phyloP scores from a whole-genome alignment of 305 asterid species.

The Solanum hybrid region DNA sequence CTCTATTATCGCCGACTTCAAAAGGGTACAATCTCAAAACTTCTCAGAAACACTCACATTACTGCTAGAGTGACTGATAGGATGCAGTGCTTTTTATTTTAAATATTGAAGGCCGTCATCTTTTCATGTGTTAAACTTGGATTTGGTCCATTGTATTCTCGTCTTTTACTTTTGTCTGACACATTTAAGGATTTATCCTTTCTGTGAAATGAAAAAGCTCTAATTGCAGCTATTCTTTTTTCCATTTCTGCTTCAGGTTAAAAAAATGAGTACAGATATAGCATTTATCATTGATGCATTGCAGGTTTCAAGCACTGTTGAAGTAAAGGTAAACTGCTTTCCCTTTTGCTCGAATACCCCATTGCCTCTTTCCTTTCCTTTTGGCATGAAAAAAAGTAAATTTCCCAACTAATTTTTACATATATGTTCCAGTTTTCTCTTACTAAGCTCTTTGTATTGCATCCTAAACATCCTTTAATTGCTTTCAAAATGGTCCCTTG shows the following conservation, averaged over 20 bases:
- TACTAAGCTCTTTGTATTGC: background rate
- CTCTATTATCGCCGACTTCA: conserved; percentile 60
- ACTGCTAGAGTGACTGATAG: background rate
- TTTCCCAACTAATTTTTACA: background rate
- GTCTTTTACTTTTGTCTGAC: background rate
- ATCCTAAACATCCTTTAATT: background rate
- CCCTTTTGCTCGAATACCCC: conserved; percentile 2
- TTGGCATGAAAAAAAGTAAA: background rate
- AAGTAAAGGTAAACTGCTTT: conserved; percentile 57
- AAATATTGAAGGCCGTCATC: background rate
- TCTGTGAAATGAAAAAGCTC: background rate
- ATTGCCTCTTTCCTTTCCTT: background rate
- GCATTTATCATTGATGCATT: conserved; percentile 66
- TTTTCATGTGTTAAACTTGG: background rate
- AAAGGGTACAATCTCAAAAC: conserved; percentile 42
- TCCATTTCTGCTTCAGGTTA: conserved; percentile 48
- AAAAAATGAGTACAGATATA: conserved; percentile 56
- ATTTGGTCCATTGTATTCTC: background rate
- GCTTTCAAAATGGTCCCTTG: too few relatives aligned
- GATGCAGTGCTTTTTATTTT: background rate
- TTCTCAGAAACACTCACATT: background rate
- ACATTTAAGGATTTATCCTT: background rate
- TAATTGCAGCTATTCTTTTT: background rate
- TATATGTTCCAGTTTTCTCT: background rate
- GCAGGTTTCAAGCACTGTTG: conserved; percentile 65